Evolutionary conservation across 148 eudicot species (phyloP).

Genomic region (Camellia sinensis): DNA sequence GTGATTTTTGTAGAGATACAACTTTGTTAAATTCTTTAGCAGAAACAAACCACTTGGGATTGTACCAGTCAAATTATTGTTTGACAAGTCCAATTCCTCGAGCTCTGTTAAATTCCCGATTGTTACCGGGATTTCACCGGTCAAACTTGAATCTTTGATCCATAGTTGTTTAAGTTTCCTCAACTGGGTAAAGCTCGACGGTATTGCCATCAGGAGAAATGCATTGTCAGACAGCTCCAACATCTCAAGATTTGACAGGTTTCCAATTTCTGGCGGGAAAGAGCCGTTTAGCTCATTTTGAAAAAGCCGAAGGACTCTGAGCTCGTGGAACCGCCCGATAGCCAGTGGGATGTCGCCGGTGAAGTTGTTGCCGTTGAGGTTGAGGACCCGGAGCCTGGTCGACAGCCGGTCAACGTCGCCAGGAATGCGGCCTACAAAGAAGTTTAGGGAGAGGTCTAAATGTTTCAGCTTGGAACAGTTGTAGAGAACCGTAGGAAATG

Average conservation of each 20-base stretch:
- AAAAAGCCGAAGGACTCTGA: slow-evolving; percentile 10
- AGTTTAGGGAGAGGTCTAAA: slow-evolving; percentile 31
- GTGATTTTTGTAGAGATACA: slow-evolving; percentile 30
- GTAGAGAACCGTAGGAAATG: slow-evolving; percentile 34
- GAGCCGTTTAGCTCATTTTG: slow-evolving; percentile 23
- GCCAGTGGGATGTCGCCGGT: slow-evolving; percentile 36
- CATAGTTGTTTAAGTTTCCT: slow-evolving; percentile 23
- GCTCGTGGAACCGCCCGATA: slow-evolving; percentile 23
- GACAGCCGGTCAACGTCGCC: slow-evolving; percentile 27
- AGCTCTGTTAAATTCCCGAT: slow-evolving; percentile 24
- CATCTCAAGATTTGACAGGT: slow-evolving; percentile 27
- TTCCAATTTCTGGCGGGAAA: slow-evolving; percentile 34
- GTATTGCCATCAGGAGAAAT: slow-evolving; percentile 23
- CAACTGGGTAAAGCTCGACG: slow-evolving; percentile 21
- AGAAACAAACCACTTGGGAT: slow-evolving; percentile 30
- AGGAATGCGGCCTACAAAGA: slow-evolving; percentile 25
- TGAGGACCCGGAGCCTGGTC: slow-evolving; percentile 9
- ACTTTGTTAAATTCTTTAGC: slow-evolving; percentile 21
- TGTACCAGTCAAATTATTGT: slow-evolving; percentile 20
- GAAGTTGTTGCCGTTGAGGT: slow-evolving; percentile 30
- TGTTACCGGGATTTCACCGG: slow-evolving; percentile 28
- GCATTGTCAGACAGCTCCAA: slow-evolving; percentile 12
- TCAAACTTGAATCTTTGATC: slow-evolving; percentile 24
- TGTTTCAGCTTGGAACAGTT: slow-evolving; percentile 34
- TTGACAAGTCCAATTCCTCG: slow-evolving; percentile 26